These are phyloP conservation scores for Chalciporus pseudorubinellus DNA, from an alignment of 768 basidiomycete genomes.

Conservation along the genomic window DNA sequence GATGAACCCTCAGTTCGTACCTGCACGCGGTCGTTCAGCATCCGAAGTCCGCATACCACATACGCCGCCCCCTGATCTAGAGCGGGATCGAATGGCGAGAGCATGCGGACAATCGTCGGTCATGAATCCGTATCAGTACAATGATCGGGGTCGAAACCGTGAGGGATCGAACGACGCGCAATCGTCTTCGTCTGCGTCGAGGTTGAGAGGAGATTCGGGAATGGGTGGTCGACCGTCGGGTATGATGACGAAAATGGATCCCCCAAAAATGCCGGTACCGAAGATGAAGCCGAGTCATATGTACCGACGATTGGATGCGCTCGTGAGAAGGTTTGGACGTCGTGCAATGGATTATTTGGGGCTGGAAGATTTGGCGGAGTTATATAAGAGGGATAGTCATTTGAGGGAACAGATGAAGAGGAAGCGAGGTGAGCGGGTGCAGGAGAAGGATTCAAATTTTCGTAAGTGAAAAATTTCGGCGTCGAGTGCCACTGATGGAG, in stretches of 20 bases:
- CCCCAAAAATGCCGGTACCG: constrained; percentile 13
- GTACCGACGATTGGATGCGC: constrained; percentile 28
- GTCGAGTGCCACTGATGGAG: background rate
- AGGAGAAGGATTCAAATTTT: constrained; percentile 24
- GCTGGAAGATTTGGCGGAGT: constrained; percentile 20
- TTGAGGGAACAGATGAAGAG: constrained; percentile 24
- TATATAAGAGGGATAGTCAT: constrained; percentile 18
- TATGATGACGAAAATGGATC: background rate
- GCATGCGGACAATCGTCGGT: constrained; percentile 26
- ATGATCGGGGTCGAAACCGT: constrained; percentile 7
- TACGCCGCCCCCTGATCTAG: constrained; percentile 28
- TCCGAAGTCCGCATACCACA: constrained; percentile 20
- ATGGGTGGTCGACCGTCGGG: background rate
- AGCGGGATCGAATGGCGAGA: constrained; percentile 27
- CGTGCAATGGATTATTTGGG: constrained; percentile 30
- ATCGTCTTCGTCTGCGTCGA: background rate
- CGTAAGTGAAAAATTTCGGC: constrained; percentile 18
- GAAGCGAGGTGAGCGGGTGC: constrained; percentile 16
- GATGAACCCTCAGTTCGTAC: constrained; percentile 8
- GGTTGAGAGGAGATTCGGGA: background rate
- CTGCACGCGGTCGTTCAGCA: constrained; percentile 21
- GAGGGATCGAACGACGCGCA: background rate
- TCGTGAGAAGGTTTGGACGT: constrained; percentile 16
- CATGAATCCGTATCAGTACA: constrained; percentile 3
- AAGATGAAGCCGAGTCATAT: constrained; percentile 17